Percentiles rank a stretch among this genome's conserved stretches.
phyloP scores from a whole-genome alignment of 371 early-diverging fungal genomes.

The Conidiobolus incongruus region DNA sequence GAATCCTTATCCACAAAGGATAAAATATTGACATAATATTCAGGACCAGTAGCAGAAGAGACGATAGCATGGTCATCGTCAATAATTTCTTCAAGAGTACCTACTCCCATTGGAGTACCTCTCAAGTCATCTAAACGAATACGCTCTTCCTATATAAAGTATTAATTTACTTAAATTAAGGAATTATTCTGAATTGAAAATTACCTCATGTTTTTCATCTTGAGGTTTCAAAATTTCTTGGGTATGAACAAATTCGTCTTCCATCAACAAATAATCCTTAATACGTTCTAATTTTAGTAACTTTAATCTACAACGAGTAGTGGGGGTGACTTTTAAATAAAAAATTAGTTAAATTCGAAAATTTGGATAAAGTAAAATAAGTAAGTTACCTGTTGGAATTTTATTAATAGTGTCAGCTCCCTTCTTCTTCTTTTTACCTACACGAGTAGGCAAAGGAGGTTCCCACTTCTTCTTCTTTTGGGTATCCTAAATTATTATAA shows the following conservation, averaged over 20 bases:
- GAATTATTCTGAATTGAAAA: neutral
- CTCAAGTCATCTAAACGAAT: constrained; percentile 93
- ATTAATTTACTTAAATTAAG: too few relatives aligned
- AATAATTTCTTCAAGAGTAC: constrained; percentile 98
- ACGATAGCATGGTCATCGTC: constrained; percentile 99
- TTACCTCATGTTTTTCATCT: constrained; percentile 38
- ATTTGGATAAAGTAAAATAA: neutral
- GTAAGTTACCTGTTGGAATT: constrained; percentile 58
- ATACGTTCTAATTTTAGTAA: constrained; percentile 90
- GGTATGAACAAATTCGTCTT: constrained; percentile 95
- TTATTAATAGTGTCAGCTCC: constrained; percentile 86
- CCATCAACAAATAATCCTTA: constrained; percentile 92
- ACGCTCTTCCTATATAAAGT: constrained; percentile 52
- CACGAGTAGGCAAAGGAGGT: constrained; percentile 92
- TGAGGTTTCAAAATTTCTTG: constrained; percentile 91
- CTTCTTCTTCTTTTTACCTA: constrained; percentile 93
- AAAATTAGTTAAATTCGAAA: neutral
- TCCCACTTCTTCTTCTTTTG: constrained; percentile 96
- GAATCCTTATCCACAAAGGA: constrained; percentile 98
- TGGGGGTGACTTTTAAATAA: constrained; percentile 59
- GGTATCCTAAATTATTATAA: constrained; percentile 22
- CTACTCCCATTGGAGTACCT: constrained; percentile 98
- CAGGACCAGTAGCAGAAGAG: constrained; percentile 86
- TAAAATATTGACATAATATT: constrained; percentile 96
- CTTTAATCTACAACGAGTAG: constrained; percentile 91